Evolutionary conservation across 352 stramenopile genomes (phyloP), one percentile per base, ranked within the genome.

Genomic region (Aphanomyces cochlioides): DNA sequence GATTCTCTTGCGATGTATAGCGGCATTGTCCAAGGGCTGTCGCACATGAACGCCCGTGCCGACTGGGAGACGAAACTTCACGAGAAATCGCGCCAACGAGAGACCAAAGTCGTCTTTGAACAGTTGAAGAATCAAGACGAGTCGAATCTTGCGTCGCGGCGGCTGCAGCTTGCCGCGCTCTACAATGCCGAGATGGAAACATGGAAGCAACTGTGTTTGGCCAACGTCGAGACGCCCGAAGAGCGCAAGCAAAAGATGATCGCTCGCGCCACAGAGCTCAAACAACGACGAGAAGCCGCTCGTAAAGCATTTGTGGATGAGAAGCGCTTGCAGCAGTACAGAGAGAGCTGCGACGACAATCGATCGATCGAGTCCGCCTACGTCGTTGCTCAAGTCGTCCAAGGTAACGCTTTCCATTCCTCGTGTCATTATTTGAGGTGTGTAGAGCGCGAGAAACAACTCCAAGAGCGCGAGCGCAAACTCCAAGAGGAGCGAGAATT

Each of bases 201-300:
- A 75, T 93, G 85, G 85, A 84, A 82, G 72, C 72, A 82, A 28
- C 77, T 74, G 41, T 92, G 80, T 69, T 59, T 91, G 15, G 74
- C 76, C 13, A 90, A 90, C 57, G 75, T 90, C 38, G 85, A 93
- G 79, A 91, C 85, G 0, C 81, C 80, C 5, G 85, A 93, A 43
- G 84, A 92, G 21, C 77, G 85, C 66, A 93, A 93, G 66, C 77
- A 86, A 60, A 90, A 89, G 84, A 93, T 93, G 85, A 90, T 93
- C 41, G 77, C 87, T 39, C 77, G 84, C 3, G 85, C 85, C 10
- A 64, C 90, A 43, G 85, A 89, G 64, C 79, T 93, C 28, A 92
- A 92, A 63, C 72, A 83, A 8, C 74, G 79, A 10, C 81, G 85
- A 38, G 85, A 93, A 50, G 76, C 68, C 15, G 85, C 90, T 28